phyloP scores from a whole-genome alignment of 2,329 filamentous ascomycete species.

The Fusarium sp. region DNA sequence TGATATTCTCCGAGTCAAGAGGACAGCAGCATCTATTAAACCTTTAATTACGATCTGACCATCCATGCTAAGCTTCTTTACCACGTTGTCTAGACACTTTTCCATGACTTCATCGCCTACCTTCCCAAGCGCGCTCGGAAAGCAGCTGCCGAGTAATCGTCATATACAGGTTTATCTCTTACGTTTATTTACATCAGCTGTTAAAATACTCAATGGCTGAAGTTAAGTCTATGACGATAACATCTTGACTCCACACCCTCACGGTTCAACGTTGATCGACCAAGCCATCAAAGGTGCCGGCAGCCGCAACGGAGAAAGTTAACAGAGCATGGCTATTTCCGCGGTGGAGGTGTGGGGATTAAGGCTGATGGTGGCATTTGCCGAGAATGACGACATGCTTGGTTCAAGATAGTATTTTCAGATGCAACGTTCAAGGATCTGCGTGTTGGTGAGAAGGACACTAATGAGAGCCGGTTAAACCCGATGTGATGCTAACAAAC shows the following conservation, averaged over 20 bases:
- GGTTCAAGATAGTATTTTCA: not conserved
- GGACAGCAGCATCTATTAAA: not conserved
- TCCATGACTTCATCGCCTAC: conserved; percentile 23
- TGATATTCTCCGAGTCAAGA: not conserved
- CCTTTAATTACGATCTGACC: not conserved
- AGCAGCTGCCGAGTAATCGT: conserved; percentile 25
- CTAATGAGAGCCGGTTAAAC: not conserved
- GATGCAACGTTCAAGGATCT: not conserved
- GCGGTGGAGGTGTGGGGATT: not conserved
- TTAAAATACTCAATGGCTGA: not conserved
- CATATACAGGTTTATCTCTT: not conserved
- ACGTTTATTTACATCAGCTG: not conserved
- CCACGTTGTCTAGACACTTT: not conserved
- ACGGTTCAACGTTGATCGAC: not conserved
- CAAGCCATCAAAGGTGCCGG: conserved; percentile 10
- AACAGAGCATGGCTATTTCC: not conserved
- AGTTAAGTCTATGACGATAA: conserved; percentile 28
- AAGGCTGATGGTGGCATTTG: conserved; percentile 3
- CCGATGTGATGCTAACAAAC: not conserved
- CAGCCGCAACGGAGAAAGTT: conserved; percentile 7
- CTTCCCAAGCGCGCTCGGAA: not conserved
- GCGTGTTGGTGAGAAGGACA: not conserved
- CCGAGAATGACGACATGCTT: conserved; percentile 4
- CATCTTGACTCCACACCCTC: conserved; percentile 6
- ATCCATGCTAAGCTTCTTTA: not conserved